These are phyloP conservation scores for Phytophthora syringae DNA, from an alignment of 352 stramenopile species.

Conservation along the genomic window DNA sequence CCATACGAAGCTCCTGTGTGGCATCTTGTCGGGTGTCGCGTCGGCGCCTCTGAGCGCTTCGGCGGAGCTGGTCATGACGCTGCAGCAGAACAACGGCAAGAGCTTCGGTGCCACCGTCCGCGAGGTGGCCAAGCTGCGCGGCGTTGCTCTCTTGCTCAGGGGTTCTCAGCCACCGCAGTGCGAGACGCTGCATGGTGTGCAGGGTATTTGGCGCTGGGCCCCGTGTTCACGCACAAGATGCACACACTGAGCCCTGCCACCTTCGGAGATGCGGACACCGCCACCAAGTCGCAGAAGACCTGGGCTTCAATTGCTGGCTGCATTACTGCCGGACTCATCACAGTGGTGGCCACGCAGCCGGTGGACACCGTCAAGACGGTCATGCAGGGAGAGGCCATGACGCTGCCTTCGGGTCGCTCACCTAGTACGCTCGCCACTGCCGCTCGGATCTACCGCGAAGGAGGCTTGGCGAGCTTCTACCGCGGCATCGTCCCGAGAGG, in stretches of 20 bases:
- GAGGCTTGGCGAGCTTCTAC: conserved; percentile 68
- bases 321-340: conserved; percentile 72
- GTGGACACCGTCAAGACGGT: conserved; percentile 89
- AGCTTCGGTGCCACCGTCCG: conserved; percentile 66
- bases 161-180: conserved; percentile 64
- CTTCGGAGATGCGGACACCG: conserved; percentile 59
- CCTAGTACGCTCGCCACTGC: conserved; percentile 53
- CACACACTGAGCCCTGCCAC: conserved; percentile 55
- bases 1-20: conserved; percentile 65
- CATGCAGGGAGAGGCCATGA: conserved; percentile 81
- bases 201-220: conserved; percentile 77
- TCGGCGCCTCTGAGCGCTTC: conserved; percentile 73
- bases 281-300: conserved; percentile 66
- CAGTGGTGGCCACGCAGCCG: conserved; percentile 78
- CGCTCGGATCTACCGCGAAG: conserved; percentile 53
- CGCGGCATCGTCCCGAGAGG: conserved; percentile 75
- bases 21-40: conserved; percentile 60
- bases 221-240: conserved; percentile 71
- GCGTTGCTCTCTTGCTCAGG: conserved; percentile 58
- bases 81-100: conserved; percentile 86
- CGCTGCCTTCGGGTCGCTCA: conserved; percentile 39
- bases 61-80: conserved; percentile 86
- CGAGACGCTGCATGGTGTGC: conserved; percentile 82
- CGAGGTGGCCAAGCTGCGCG: conserved; percentile 56
- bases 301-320: conserved; percentile 73